Conservation (phyloP, 2,329 filamentous ascomycete genomes). For the Ilyonectria mors-panacis region DNA sequence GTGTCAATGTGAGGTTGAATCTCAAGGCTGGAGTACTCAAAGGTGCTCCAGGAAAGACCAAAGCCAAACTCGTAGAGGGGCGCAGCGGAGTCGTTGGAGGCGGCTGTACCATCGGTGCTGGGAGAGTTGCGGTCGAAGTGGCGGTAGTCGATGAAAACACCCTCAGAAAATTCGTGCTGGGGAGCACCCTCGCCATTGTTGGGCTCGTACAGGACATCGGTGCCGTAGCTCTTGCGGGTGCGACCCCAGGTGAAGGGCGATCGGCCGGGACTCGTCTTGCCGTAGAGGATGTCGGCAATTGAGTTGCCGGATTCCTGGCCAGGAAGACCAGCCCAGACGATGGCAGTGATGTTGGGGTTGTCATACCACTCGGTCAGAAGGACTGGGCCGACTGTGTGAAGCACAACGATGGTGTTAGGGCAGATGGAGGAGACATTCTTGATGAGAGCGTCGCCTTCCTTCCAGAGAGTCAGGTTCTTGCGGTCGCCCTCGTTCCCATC, state of each 20-base stretch:
- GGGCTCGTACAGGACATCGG: conserved; percentile 75
- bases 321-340: conserved; percentile 85
- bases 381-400: conserved; percentile 88
- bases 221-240: conserved; percentile 77
- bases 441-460: conserved; percentile 84
- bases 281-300: conserved; percentile 87
- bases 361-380: conserved; percentile 82
- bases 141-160: conserved; percentile 80
- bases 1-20: conserved; percentile 65
- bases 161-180: conserved; percentile 82
- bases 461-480: conserved; percentile 93
- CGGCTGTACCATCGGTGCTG: conserved; percentile 41
- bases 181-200: conserved; percentile 78
- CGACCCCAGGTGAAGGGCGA: conserved; percentile 86
- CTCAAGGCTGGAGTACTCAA: conserved; percentile 79
- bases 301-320: conserved; percentile 88
- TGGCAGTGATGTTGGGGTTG: conserved; percentile 85
- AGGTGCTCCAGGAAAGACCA: conserved; percentile 85
- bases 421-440: conserved; percentile 82
- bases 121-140: conserved; percentile 76
- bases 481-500: conserved; percentile 91
- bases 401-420: conserved; percentile 92
- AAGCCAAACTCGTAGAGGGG: conserved; percentile 87
- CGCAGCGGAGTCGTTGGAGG: conserved; percentile 54
- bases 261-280: conserved; percentile 83